Evolutionary conservation across 441 rosid genomes (phyloP), one percentile per base, ranked within the genome.

Genomic region (Aquilaria agallochum): DNA sequence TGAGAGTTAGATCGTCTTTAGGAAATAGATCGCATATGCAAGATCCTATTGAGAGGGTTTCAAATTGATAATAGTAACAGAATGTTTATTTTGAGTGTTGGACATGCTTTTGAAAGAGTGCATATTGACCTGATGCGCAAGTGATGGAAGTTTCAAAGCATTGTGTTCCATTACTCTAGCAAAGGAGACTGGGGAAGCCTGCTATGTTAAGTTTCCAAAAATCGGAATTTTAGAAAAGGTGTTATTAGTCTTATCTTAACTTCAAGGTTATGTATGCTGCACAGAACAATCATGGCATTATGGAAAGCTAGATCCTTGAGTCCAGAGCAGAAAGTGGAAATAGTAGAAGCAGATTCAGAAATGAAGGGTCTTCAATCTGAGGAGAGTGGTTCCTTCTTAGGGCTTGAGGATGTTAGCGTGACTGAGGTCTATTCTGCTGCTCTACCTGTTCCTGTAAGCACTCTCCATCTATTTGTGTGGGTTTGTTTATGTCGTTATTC

Each of bases 221-320:
- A 56, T 15, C 32, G 42, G 36, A 27, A 46, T 9, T 11, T 50
- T 42, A 42, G 12, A 52, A 64, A 27, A 12, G 58, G 59, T 0
- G 57, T 51, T 44, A 55, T 31, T 53, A 64, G 56, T 46, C 34
- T 53, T 50, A 27, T 51, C 11, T 54, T 69, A 42, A 67, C 58
- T 47, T 63, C n/a, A 51, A 59, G 3, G n/a, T 67, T 64, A n/a
- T 60, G 10, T 46, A 7, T 62, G n/a, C 54, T 61, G 59, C 63
- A 56, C 64, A 95, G 99, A 86, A 91, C 96, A 62, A 91, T 95
- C 74, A 89, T 89, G 96, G 97, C 96, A 68, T 76, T 95, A 51
- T 91, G 99, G 96, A 91, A 87, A 76, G 97, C 95, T 57, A 84
- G 91, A 74, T 82, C 96, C 46, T 81, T 91, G 93, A 91, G 79